phyloP scores from a whole-genome alignment of 2,329 filamentous ascomycete genomes.

The Penicillium rolfsii region DNA sequence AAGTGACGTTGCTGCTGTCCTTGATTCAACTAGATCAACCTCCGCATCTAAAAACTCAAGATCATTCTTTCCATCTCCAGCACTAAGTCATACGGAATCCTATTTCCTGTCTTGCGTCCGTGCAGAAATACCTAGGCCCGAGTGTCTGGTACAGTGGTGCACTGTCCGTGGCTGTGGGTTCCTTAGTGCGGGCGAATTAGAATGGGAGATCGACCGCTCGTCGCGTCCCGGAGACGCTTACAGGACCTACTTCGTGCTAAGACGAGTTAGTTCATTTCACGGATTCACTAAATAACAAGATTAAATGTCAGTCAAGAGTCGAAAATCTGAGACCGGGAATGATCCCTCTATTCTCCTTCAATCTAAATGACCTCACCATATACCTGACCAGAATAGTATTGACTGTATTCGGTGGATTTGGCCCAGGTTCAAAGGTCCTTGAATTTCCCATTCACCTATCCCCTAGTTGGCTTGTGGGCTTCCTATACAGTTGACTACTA shows the following conservation, averaged over 20 bases:
- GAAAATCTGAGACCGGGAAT: too few relatives aligned
- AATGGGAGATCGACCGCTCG: constrained; percentile 12
- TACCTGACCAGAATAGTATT: neutral
- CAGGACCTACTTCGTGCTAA: neutral
- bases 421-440: neutral
- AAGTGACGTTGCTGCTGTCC: too few relatives aligned
- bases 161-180: constrained; percentile 27
- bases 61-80: neutral
- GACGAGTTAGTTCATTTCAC: neutral
- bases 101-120: constrained; percentile 5
- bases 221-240: neutral
- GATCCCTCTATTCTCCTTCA: neutral
- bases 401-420: neutral
- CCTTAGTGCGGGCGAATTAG: constrained; percentile 15
- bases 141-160: constrained; percentile 26
- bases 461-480: neutral
- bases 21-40: neutral
- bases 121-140: constrained; percentile 17
- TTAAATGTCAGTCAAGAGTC: too few relatives aligned
- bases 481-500: neutral
- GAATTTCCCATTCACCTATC: neutral
- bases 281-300: too few relatives aligned
- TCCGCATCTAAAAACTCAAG: neutral
- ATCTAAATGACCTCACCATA: neutral
- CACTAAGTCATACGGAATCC: neutral